These are phyloP conservation scores for Dionaea muscipula DNA, from an alignment of 179 eudicot genomes.

Conservation along the genomic window DNA sequence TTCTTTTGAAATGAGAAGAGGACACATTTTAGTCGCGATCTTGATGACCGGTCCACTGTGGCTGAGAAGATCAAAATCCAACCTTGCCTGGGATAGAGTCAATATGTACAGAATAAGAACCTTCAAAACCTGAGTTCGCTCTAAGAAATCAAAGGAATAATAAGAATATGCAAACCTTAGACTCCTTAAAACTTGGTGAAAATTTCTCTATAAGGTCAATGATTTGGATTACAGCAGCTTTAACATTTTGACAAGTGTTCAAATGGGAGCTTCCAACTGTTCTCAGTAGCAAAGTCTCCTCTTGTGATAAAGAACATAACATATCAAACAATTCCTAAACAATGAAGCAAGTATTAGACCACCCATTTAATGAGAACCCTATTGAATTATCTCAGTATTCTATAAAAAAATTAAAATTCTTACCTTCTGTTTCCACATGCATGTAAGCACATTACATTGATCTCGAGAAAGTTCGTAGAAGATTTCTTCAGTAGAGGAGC, in stretches of 20 bases:
- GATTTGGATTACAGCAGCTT: slow-evolving; percentile 31
- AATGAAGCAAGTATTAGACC: slow-evolving; percentile 1
- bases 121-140: neutral
- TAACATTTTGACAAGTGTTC: slow-evolving; percentile 41
- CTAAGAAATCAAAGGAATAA: neutral
- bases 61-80: slow-evolving; percentile 66
- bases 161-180: slow-evolving; percentile 46
- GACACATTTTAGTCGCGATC: slow-evolving; percentile 28
- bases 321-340: slow-evolving; percentile 78
- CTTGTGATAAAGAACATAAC: slow-evolving; percentile 45
- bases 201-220: slow-evolving; percentile 38
- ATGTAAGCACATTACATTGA: slow-evolving; percentile 34
- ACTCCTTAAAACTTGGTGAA: slow-evolving; percentile 39
- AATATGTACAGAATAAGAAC: neutral
- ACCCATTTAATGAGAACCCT: neutral
- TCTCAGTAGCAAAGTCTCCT: slow-evolving; percentile 57
- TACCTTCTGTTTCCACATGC: slow-evolving; percentile 97
- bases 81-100: slow-evolving; percentile 31
- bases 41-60: slow-evolving; percentile 22
- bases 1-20: slow-evolving; percentile 42
- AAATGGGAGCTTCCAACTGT: slow-evolving; percentile 45
- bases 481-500: slow-evolving; percentile 10
- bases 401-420: neutral
- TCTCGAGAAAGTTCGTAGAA: slow-evolving; percentile 22
- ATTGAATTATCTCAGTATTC: neutral